Percentiles rank a stretch among this genome's conserved stretches.
Conservation (phyloP, 2,329 filamentous ascomycete species). For the Penicillium capsulatum region DNA sequence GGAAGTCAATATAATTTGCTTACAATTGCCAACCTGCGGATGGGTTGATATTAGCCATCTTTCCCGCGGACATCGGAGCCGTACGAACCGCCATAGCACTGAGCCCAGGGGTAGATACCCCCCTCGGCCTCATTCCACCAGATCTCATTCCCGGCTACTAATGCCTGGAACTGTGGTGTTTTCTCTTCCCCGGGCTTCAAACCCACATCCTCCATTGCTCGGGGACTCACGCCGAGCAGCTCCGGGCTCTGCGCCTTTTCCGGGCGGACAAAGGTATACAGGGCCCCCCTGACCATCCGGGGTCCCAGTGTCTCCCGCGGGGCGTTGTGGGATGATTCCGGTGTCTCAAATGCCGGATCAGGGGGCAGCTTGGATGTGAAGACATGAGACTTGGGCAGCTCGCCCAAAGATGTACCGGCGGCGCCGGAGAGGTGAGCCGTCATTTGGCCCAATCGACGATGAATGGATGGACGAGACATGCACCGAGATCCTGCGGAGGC, state of each 20-base stretch:
- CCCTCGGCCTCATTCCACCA: conserved; percentile 68
- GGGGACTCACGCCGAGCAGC: conserved; percentile 73
- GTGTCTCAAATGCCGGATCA: conserved; percentile 74
- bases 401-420: conserved; percentile 38
- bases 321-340: conserved; percentile 73
- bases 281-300: conserved; percentile 75
- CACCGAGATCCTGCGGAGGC: conserved; percentile 11
- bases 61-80: conserved; percentile 32
- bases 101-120: conserved; percentile 94
- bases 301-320: conserved; percentile 73
- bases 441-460: conserved; percentile 44
- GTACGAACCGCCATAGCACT: conserved; percentile 80
- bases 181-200: conserved; percentile 64
- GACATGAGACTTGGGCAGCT: conserved; percentile 60
- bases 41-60: neutral
- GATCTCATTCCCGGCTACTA: conserved; percentile 78
- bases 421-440: conserved; percentile 39
- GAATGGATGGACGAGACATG: conserved; percentile 30
- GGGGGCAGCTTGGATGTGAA: conserved; percentile 67
- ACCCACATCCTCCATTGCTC: conserved; percentile 76
- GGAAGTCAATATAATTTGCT: conserved; percentile 8
- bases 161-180: conserved; percentile 68
- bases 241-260: conserved; percentile 68
- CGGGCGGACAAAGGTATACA: conserved; percentile 88
- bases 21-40: conserved; percentile 49